phyloP scores from a whole-genome alignment of 495 filamentous ascomycete genomes.

The Usnea hakonensis region DNA sequence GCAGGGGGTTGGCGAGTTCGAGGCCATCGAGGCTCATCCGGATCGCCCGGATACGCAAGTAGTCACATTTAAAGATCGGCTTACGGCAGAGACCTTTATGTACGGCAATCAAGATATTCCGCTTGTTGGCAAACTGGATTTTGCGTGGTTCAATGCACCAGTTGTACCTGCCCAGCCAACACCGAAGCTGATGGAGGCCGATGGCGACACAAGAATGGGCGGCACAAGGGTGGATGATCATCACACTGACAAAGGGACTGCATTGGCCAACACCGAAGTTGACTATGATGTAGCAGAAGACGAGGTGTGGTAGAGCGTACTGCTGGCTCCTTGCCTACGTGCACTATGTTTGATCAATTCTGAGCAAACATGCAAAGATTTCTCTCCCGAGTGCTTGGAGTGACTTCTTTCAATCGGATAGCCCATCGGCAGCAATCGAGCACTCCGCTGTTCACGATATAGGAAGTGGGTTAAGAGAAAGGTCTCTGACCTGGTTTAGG shows the following conservation, averaged over 20 bases:
- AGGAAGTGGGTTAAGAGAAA: not conserved
- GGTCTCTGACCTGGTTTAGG: not conserved
- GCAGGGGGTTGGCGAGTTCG: constrained; percentile 77
- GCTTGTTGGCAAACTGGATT: constrained; percentile 65
- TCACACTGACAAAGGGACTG: constrained; percentile 22
- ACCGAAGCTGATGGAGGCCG: constrained; percentile 11
- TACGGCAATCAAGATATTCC: constrained; percentile 60
- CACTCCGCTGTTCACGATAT: too few species aligned
- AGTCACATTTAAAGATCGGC: constrained; percentile 83
- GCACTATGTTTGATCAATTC: not conserved
- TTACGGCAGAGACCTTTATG: constrained; percentile 80
- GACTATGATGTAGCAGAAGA: constrained; percentile 34
- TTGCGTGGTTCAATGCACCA: constrained; percentile 56
- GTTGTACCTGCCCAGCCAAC: constrained; percentile 1
- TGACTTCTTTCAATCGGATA: not conserved
- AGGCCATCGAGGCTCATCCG: constrained; percentile 61
- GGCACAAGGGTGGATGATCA: constrained; percentile 13
- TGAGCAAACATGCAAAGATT: not conserved
- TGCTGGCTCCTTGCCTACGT: not conserved
- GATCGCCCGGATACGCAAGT: constrained; percentile 48
- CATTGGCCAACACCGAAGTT: constrained; percentile 46
- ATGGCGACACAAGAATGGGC: constrained; percentile 38
- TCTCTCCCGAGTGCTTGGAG: not conserved
- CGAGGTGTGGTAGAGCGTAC: constrained; percentile 1
- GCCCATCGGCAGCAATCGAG: not conserved